These are phyloP conservation scores for Kluyveromyces nonfermentans DNA, from an alignment of 805 yeast genomes.

Conservation along the genomic window DNA sequence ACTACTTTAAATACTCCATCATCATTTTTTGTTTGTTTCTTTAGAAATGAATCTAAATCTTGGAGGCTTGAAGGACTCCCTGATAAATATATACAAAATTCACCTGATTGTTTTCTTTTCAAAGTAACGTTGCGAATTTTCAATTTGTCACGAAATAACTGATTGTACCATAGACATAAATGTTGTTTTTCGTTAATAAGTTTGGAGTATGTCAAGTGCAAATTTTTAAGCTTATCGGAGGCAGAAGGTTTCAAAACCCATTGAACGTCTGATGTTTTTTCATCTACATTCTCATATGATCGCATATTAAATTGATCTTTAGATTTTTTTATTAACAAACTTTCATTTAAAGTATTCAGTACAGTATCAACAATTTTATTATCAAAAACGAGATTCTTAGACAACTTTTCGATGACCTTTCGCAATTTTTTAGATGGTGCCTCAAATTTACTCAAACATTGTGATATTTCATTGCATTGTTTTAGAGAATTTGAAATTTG, in stretches of 20 bases:
- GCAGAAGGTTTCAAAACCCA: slow-evolving; percentile 31
- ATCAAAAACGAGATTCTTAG: slow-evolving; percentile 32
- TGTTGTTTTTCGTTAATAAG: slow-evolving; percentile 21
- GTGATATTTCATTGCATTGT: slow-evolving; percentile 26
- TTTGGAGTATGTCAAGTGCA: slow-evolving; percentile 29
- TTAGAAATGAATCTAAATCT: slow-evolving; percentile 15
- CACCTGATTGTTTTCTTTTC: slow-evolving; percentile 34
- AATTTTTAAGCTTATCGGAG: slow-evolving; percentile 23
- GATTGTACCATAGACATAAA: slow-evolving; percentile 25
- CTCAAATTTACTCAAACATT: slow-evolving; percentile 7
- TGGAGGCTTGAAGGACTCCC: slow-evolving; percentile 29
- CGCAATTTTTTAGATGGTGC: background rate
- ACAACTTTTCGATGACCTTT: slow-evolving; percentile 9
- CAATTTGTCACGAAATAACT: slow-evolving; percentile 18
- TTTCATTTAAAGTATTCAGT: slow-evolving; percentile 33
- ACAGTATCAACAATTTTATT: slow-evolving; percentile 35
- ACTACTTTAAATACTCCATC: slow-evolving; percentile 22
- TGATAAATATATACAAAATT: slow-evolving; percentile 41
- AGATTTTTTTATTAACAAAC: slow-evolving; percentile 19
- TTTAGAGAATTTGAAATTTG: slow-evolving; percentile 35
- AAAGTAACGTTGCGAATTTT: slow-evolving; percentile 28
- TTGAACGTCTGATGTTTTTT: background rate
- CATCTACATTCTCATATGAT: slow-evolving; percentile 6
- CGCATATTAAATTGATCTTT: slow-evolving; percentile 13
- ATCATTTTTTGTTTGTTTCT: slow-evolving; percentile 17